Evolutionary conservation across 768 basidiomycete genomes (phyloP).

Genomic region (Pisolithus sp.): DNA sequence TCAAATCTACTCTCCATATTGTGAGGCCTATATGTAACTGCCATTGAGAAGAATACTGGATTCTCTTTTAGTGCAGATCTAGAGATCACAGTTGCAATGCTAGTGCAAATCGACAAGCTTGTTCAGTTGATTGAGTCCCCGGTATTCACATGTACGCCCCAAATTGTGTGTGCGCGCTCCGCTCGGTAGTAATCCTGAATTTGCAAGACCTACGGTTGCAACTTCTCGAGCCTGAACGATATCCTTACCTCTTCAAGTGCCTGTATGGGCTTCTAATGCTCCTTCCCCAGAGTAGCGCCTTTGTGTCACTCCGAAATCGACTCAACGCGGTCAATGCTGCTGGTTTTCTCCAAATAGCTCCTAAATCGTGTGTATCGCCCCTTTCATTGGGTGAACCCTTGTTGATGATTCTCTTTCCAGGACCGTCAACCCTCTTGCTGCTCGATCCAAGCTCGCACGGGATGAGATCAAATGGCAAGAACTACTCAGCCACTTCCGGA

Average conservation of each 20-base stretch:
- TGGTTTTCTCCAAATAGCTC: conserved; percentile 86
- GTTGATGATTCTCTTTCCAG: conserved; percentile 18
- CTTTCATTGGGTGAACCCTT: neutral
- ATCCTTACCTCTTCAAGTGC: conserved; percentile 96
- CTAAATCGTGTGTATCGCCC: conserved; percentile 59
- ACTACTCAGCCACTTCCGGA: conserved; percentile 84
- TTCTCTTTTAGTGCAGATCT: conserved; percentile 70
- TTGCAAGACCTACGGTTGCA: conserved; percentile 76
- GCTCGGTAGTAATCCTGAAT: conserved; percentile 1
- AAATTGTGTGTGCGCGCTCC: neutral
- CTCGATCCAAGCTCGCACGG: conserved; percentile 71
- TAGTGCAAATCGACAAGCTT: conserved; percentile 95
- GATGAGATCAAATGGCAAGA: conserved; percentile 99
- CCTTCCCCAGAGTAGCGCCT: conserved; percentile 93
- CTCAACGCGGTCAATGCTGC: conserved; percentile 93
- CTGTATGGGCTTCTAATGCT: conserved; percentile 96
- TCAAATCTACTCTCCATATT: conserved; percentile 94
- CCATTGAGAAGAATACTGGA: neutral
- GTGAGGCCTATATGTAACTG: conserved; percentile 37
- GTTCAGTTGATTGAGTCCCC: conserved; percentile 98
- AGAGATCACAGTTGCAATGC: conserved; percentile 89
- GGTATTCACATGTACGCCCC: conserved; percentile 84
- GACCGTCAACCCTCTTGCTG: conserved; percentile 32
- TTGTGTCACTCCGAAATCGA: conserved; percentile 89
- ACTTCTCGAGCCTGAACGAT: conserved; percentile 92